A percentile compares a stretch with the other conserved stretches of the same genome.
Evolutionary conservation across 495 filamentous ascomycete genomes (phyloP).

Genomic region (Aspergillus mulundensis): DNA sequence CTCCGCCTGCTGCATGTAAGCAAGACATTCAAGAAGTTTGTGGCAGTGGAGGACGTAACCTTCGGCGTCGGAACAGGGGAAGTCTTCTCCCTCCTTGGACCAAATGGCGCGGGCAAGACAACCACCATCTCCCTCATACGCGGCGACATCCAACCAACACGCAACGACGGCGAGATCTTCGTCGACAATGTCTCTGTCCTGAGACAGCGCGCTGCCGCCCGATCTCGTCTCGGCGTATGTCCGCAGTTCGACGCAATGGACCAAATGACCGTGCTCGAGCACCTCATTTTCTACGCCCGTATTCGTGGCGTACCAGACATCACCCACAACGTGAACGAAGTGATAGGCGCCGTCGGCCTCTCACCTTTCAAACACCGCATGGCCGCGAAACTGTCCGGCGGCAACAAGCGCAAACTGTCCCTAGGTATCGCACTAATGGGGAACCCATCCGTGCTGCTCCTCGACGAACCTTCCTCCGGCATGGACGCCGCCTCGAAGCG

Average conservation of each 20-base stretch:
- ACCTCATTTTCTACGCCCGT: constrained; percentile 55
- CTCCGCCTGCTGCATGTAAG: constrained; percentile 71
- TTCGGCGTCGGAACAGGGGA: constrained; percentile 75
- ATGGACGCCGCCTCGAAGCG: constrained; percentile 50
- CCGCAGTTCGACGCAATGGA: constrained; percentile 56
- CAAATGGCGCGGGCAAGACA: constrained; percentile 85
- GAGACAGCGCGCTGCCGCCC: constrained; percentile 58
- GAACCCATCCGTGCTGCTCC: constrained; percentile 45
- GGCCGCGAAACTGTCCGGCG: constrained; percentile 48
- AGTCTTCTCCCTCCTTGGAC: constrained; percentile 80
- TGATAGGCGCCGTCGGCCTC: constrained; percentile 43
- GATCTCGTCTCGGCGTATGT: constrained; percentile 68
- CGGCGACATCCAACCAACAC: constrained; percentile 69
- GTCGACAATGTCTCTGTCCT: constrained; percentile 70
- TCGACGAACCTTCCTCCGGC: constrained; percentile 48
- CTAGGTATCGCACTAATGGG: constrained; percentile 47
- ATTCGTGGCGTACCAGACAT: constrained; percentile 50
- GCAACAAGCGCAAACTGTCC: constrained; percentile 54
- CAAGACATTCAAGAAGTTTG: constrained; percentile 64
- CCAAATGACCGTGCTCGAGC: constrained; percentile 53
- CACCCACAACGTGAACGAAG: constrained; percentile 44
- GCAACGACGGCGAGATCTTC: constrained; percentile 60
- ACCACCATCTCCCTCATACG: constrained; percentile 81
- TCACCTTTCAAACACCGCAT: constrained; percentile 33
- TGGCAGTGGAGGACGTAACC: constrained; percentile 75